Evolutionary conservation across 2,329 filamentous ascomycete species (phyloP).

Genomic region (Trichoderma oligosporum): DNA sequence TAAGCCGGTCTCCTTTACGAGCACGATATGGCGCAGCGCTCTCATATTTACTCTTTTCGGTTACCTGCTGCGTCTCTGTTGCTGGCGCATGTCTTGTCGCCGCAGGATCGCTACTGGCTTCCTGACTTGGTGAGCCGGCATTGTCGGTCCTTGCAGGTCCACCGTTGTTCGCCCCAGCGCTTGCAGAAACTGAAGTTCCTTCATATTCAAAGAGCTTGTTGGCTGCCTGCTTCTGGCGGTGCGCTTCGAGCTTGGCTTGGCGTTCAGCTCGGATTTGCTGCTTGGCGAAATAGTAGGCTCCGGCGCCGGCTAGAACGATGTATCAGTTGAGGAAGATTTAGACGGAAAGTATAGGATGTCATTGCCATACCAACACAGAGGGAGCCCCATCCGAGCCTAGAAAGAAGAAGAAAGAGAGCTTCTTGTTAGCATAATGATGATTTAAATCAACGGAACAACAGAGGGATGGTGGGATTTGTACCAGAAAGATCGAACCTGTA

Average conservation of each 20-base stretch:
- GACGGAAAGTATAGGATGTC: background rate
- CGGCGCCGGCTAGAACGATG: slow-evolving; percentile 65
- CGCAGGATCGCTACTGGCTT: slow-evolving; percentile 75
- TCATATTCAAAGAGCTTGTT: slow-evolving; percentile 53
- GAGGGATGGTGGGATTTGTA: slow-evolving; percentile 34
- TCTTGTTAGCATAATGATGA: background rate
- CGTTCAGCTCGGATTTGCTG: slow-evolving; percentile 89
- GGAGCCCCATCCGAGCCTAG: slow-evolving; percentile 85
- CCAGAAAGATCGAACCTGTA: slow-evolving; percentile 64
- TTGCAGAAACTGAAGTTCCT: slow-evolving; percentile 35
- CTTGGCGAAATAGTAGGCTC: slow-evolving; percentile 96
- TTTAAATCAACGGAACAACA: background rate
- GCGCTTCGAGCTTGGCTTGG: slow-evolving; percentile 64
- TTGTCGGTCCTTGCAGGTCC: slow-evolving; percentile 56
- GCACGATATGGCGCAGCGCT: slow-evolving; percentile 69
- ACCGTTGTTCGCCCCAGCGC: slow-evolving; percentile 40
- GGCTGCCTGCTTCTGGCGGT: slow-evolving; percentile 59
- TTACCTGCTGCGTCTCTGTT: slow-evolving; percentile 61
- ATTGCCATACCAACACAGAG: slow-evolving; percentile 72
- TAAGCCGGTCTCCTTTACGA: slow-evolving; percentile 80
- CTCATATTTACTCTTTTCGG: slow-evolving; percentile 89
- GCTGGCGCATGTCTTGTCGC: slow-evolving; percentile 76
- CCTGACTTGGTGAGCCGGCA: slow-evolving; percentile 62
- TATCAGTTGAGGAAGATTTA: slow-evolving; percentile 22
- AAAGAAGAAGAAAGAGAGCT: background rate